These are phyloP conservation scores for Penicillium roqueforti DNA, from an alignment of 495 filamentous ascomycete species.

Conservation along the genomic window DNA sequence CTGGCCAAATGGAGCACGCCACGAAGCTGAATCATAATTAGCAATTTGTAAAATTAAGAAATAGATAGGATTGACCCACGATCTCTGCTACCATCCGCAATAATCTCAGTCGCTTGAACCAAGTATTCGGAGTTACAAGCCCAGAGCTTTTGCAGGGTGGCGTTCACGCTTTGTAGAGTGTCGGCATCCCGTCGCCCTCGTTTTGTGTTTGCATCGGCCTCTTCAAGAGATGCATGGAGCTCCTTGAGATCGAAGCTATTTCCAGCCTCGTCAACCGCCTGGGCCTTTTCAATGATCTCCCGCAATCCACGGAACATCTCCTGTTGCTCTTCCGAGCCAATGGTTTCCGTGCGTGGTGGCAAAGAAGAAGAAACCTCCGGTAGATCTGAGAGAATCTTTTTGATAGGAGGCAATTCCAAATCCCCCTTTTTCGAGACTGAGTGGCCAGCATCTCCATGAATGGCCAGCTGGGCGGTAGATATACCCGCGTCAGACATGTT, in stretches of 20 bases:
- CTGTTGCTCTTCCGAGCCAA: conserved; percentile 22
- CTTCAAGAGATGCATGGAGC: conserved; percentile 26
- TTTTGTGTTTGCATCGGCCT: conserved; percentile 22
- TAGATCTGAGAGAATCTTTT: conserved; percentile 25
- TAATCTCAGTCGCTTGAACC: conserved; percentile 49
- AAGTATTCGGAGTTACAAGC: conserved; percentile 40
- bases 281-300: conserved; percentile 21
- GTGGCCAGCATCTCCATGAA: conserved; percentile 7
- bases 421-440: not conserved
- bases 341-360: conserved; percentile 10
- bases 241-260: conserved; percentile 23
- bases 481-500: conserved; percentile 22
- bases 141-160: conserved; percentile 36
- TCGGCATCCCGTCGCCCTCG: conserved; percentile 18
- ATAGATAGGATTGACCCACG: conserved; percentile 46
- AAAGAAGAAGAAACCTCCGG: conserved; percentile 17
- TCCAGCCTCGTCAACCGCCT: conserved; percentile 12
- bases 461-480: conserved; percentile 7
- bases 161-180: conserved; percentile 23
- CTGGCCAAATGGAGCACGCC: conserved; percentile 61
- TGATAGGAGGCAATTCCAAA: conserved; percentile 27
- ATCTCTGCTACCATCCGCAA: conserved; percentile 65
- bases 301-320: conserved; percentile 29
- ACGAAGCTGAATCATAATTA: conserved; percentile 45
- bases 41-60: conserved; percentile 1